Evolutionary conservation across 208 protist genomes (phyloP).

Genomic region (Wallacemonas rigidus): DNA sequence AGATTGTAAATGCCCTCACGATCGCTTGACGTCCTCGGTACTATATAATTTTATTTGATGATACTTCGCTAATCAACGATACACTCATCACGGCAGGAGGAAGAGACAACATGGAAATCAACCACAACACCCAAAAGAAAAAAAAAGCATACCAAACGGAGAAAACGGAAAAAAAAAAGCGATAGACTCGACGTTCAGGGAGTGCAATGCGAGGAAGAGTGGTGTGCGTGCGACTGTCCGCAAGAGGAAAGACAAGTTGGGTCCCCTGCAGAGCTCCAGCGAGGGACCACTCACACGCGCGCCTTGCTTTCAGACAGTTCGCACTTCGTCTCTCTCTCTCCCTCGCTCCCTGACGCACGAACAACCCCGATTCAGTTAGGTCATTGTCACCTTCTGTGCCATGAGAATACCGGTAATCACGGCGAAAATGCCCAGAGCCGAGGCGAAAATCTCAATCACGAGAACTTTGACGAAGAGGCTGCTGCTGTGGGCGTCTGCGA

Average conservation of each 20-base stretch:
- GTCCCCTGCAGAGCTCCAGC: no score
- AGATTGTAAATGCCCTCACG: no score
- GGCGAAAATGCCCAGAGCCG: constrained; percentile 97
- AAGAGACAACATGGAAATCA: constrained; percentile 2
- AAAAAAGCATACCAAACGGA: neutral
- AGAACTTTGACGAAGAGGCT: constrained; percentile 97
- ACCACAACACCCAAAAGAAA: constrained; percentile 1
- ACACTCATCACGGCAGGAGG: neutral
- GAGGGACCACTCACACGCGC: no score
- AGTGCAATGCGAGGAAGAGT: no score
- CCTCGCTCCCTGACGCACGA: no score
- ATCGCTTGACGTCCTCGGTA: no score
- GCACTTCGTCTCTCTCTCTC: neutral
- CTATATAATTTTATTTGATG: constrained; percentile 9
- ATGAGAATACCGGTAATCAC: constrained; percentile 98
- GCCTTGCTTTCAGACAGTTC: neutral
- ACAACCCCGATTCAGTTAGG: constrained; percentile 24
- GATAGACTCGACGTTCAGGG: constrained; percentile 1
- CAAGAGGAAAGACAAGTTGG: no score
- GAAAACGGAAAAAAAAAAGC: constrained; percentile 13
- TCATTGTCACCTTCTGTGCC: constrained; percentile 85
- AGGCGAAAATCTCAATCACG: constrained; percentile 98
- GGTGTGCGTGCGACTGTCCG: no score
- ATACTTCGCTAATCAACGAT: constrained; percentile 2
- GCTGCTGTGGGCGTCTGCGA: constrained; percentile 95